Evolutionary conservation across 208 protist genomes (phyloP), one percentile per base, ranked within the genome.

Genomic region (Lotmaria passim): DNA sequence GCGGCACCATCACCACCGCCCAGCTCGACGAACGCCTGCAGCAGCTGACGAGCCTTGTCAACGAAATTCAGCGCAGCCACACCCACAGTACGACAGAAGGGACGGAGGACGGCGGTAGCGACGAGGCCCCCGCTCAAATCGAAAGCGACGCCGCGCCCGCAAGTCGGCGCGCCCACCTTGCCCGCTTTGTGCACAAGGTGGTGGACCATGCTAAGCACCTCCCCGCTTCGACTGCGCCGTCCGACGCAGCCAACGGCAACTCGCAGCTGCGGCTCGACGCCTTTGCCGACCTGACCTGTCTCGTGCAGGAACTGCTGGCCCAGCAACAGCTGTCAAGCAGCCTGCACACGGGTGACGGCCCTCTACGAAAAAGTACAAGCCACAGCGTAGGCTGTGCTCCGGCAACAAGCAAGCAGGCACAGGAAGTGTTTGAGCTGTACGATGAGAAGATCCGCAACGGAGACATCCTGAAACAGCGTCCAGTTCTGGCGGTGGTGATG

Each of bases 401-500:
- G 10, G 1, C 41, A 6, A 10, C 57, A 14, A 8, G 38, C 24
- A 21, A 21, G 14, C 43, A 66, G 31, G 55, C 48, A 31, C 43
- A 31, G 4, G 47, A 61, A 7, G 31, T 57, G 39, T 69, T 73
- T 24, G 75, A 70, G 1, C 47, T 75, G 12, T 75, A 69, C 44
- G 70, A 75, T n/a, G 28, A 68, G 44, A 75, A 64, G 44, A 69
- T 75, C 26, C 28, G 36, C 50, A 24, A 69, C 21, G 17, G 43
- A 8, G 59, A 58, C 26, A 53, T 26, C 21, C 30, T 58, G 11
- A 50, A 43, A 14, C 65, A 82, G 44, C 80, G 79, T 17, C 82
- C 85, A 26, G 63, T 91, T 34, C 58, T 83, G 23, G 46, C 68
- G 1, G 79, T 91, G 14, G 78, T 79, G 19, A 79, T 83, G 57